Conservation (phyloP, 2,329 filamentous ascomycete species). For the Apiospora phragmitis region DNA sequence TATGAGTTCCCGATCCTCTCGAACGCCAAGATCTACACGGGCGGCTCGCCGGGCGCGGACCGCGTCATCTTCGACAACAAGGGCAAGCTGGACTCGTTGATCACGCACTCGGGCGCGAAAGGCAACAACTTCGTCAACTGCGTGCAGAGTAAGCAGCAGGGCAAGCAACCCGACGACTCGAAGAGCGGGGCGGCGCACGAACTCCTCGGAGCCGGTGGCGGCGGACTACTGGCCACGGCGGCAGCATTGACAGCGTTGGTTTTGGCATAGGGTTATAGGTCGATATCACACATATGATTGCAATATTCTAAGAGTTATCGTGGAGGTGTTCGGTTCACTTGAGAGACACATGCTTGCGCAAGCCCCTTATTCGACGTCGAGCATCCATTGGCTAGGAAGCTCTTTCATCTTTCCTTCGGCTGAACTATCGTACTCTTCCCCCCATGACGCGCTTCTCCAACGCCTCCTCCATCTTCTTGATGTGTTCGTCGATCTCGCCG, state of each 20-base stretch:
- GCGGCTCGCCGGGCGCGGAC: slow-evolving; percentile 61
- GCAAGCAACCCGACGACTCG: neutral
- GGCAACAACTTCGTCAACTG: slow-evolving; percentile 66
- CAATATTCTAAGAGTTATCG: neutral
- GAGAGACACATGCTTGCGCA: neutral
- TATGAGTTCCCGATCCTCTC: slow-evolving; percentile 46
- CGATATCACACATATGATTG: neutral
- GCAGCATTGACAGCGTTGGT: neutral
- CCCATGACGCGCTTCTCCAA: neutral
- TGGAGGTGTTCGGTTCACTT: neutral
- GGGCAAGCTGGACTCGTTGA: slow-evolving; percentile 56
- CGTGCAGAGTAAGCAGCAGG: slow-evolving; percentile 15
- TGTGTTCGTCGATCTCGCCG: neutral
- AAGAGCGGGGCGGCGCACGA: neutral
- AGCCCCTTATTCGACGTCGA: neutral
- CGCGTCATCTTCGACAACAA: slow-evolving; percentile 59
- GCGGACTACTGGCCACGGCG: neutral
- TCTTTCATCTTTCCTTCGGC: neutral
- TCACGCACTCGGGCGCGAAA: slow-evolving; percentile 66
- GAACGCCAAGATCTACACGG: slow-evolving; percentile 35
- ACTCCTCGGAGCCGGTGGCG: neutral
- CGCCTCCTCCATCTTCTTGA: neutral
- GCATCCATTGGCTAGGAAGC: neutral
- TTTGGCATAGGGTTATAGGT: neutral
- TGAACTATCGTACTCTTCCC: neutral